Percentiles rank a stretch among this genome's conserved stretches.
These are phyloP conservation scores for Cryphonectria parasitica DNA, from an alignment of 2,329 filamentous ascomycete species.

Conservation along the genomic window DNA sequence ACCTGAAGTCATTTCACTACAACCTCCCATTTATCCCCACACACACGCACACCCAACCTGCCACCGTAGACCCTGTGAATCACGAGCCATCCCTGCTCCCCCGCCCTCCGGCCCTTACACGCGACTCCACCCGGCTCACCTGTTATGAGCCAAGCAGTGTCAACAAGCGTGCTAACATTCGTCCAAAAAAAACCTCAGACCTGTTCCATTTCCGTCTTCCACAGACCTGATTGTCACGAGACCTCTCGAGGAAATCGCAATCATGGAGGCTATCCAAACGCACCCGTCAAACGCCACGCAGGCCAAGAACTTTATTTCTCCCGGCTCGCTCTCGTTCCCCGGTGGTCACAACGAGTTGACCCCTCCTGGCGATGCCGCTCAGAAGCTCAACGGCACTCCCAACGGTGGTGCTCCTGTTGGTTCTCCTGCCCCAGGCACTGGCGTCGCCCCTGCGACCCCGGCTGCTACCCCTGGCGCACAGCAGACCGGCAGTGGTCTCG, in stretches of 20 bases:
- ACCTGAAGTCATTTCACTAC: neutral
- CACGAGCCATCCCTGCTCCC: neutral
- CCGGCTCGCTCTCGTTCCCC: conserved; percentile 90
- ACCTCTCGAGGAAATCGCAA: conserved; percentile 38
- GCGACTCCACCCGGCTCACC: neutral
- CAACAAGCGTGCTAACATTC: conserved; percentile 11
- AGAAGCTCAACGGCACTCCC: conserved; percentile 54
- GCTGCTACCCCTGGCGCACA: conserved; percentile 87
- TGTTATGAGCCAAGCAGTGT: neutral
- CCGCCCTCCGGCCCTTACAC: neutral
- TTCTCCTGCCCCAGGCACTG: conserved; percentile 68
- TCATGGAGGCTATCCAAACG: conserved; percentile 88
- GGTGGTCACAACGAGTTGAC: conserved; percentile 82
- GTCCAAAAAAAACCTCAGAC: conserved; percentile 30
- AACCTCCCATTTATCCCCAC: neutral
- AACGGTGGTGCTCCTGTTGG: conserved; percentile 56
- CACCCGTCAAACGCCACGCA: conserved; percentile 90
- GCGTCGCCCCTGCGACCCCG: conserved; percentile 86
- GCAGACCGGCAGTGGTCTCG: conserved; percentile 84
- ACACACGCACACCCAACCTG: neutral
- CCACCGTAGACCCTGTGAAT: conserved; percentile 19
- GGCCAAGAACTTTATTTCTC: conserved; percentile 93
- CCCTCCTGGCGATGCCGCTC: conserved; percentile 75
- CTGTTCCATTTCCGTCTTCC: conserved; percentile 32
- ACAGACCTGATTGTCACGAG: conserved; percentile 8